Base-by-base conservation (phyloP, 176 grass and related monocot genomes). In the Elaeis guineensis region DNA sequence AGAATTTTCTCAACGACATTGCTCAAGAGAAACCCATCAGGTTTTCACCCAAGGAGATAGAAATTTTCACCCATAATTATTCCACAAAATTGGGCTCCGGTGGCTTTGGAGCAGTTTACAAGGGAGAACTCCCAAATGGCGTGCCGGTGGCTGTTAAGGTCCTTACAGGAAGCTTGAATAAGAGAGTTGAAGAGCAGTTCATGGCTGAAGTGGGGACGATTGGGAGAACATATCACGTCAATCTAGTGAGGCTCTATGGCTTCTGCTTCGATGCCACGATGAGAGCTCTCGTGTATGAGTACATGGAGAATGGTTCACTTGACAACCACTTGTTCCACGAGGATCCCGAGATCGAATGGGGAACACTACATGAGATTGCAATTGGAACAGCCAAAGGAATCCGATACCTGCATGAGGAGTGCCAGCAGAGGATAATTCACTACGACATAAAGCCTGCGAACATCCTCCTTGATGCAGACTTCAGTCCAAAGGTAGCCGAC, bases 351-450 rank as follows among this genome's bases (percentile, higher is more conserved):
- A 23, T 17, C 4, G 61, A 63, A 11, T 63, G 32, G 35, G 19
- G 11, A 4, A 63, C 3, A 18, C 61, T 63, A n/a, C 4, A 63
- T 49, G 61, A 50, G 61, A 63, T 63, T 19, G 61, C 61, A 2
- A 49, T 63, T 5, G 61, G 61, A 18, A 23, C 61, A 4, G 61
- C 61, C 2, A 49, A 23, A 49, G 61, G 61, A 20, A 49, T 63
- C 61, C 15, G 39, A 26, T 63, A 63, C 18, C 32, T 63, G 61
- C 61, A 63, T 15, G 19, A 50, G 11, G 61, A 63, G 11, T 63
- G 61, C 61, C 61, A 23, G 18, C 61, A 6, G 39, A 21, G 12
- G 61, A 63, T 63, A n/a, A 49, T 63, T 15, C 61, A 63, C 61
- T 63, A 63, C 39, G 35, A 63, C 35, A 63, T 63, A 9, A 63